A percentile compares a stretch with the other conserved stretches of the same genome.
phyloP scores from a whole-genome alignment of 306 rosid genomes.

The Vigna nakashimae region DNA sequence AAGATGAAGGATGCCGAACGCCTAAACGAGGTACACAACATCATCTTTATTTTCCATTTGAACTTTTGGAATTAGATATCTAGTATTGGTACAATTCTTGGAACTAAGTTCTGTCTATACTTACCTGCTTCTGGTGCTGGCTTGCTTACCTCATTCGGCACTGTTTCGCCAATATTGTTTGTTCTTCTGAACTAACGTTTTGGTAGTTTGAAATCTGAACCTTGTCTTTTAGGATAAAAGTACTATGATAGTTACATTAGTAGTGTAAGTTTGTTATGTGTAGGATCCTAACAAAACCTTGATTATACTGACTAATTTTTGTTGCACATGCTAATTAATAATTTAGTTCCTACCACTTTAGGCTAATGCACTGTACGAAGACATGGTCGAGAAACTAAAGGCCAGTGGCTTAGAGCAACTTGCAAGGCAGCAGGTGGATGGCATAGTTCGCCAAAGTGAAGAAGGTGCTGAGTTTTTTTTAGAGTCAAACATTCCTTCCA shows the following conservation, averaged over 20 bases:
- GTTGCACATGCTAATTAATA: conserved; percentile 32
- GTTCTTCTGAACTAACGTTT: conserved; percentile 8
- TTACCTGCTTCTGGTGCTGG: not conserved
- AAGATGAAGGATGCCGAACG: conserved; percentile 99
- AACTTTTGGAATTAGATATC: conserved; percentile 24
- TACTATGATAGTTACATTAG: conserved; percentile 30
- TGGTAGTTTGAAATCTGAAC: conserved; percentile 30
- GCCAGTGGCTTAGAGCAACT: conserved; percentile 91
- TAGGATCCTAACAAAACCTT: conserved; percentile 8
- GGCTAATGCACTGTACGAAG: conserved; percentile 95
- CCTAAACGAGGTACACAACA: conserved; percentile 79
- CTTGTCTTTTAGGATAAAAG: not conserved
- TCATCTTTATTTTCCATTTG: conserved; percentile 10
- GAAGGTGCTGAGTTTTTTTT: conserved; percentile 92
- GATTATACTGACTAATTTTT: conserved; percentile 20
- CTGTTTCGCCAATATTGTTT: not conserved
- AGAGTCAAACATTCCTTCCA: conserved; percentile 78
- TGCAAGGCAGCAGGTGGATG: conserved; percentile 97
- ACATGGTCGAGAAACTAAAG: conserved; percentile 71
- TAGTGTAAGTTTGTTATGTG: conserved; percentile 17
- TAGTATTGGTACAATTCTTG: conserved; percentile 34
- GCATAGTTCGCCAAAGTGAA: conserved; percentile 93
- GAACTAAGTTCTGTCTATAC: not conserved
- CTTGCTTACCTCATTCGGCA: conserved; percentile 2
- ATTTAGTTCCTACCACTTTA: conserved; percentile 45